Base-by-base conservation (phyloP, 345 rosid species). In the Brassica napus region DNA sequence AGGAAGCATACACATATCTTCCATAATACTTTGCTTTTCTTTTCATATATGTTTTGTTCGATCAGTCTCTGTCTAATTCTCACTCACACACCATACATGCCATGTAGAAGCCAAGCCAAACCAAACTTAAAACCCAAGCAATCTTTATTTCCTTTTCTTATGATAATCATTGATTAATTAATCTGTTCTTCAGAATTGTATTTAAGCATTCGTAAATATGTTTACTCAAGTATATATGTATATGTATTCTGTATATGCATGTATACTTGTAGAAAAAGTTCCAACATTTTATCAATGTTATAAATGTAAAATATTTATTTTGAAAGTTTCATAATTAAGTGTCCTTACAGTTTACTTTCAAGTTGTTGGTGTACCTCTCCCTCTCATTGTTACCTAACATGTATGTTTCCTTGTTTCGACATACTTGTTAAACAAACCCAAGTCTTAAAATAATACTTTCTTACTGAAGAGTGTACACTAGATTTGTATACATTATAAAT, bases 61-160 rank as follows among this genome's bases (percentile, higher is more conserved):
- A 28, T 74, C 35, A 49, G 75, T 74, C 65, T 79, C 65, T 74
- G 37, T 74, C 75, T 14, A 21, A 5, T 23, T 80, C 71, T 75
- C 68, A 21, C 76, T 37, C 76, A 49, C 79, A 62, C 55, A 69
- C 79, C 83, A 69, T 55, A 80, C 76, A 39, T 60, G 72, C 71
- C 54, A 52, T 68, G 30, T 73, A 63, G 67, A 74, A 71, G 62
- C 83, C 37, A 63, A 70, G n/a, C n/a, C n/a, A n/a, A n/a, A 66
- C 75, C 81, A 85, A 86, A 86, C 94, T 86, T 89, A 69, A 82
- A 83, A 72, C 83, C 92, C 87, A 93, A 87, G 94, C 90, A 86
- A 88, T 69, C 78, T 26, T n/a, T 39, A 39, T 66, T 55, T 18
- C 60, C 44, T 28, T 62, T 54, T 16, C 8, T 65, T 75, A 57